Percentiles rank a stretch among this genome's conserved stretches.
Evolutionary conservation across 345 rosid genomes (phyloP).

Genomic region (Turritis glabra): DNA sequence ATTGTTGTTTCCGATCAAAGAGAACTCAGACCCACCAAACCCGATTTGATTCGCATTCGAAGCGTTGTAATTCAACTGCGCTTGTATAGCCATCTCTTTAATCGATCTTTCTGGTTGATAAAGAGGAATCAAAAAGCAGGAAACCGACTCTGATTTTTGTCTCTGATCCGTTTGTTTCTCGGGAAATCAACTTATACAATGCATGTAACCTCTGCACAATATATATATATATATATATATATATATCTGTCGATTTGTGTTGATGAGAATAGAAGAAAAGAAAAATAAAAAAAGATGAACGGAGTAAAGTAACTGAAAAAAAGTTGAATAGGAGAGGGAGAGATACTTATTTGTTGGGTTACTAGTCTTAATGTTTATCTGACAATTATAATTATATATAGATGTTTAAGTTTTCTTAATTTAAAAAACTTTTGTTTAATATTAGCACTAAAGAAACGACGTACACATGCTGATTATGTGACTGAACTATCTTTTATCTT

Average conservation of each 20-base stretch:
- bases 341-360: constrained; percentile 38
- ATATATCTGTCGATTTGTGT: constrained; percentile 26
- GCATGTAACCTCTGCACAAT: constrained; percentile 36
- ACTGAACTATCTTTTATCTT: constrained; percentile 58
- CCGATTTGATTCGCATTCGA: constrained; percentile 35
- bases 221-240: background rate
- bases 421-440: background rate
- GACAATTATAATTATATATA: constrained; percentile 26
- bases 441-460: constrained; percentile 48
- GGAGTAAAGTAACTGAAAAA: constrained; percentile 45
- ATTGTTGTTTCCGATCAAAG: constrained; percentile 47
- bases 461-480: constrained; percentile 93
- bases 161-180: constrained; percentile 27
- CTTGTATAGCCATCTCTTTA: constrained; percentile 65
- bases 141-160: constrained; percentile 19
- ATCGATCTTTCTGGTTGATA: constrained; percentile 8
- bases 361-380: constrained; percentile 20
- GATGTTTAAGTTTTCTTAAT: background rate
- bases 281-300: constrained; percentile 7
- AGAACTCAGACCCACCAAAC: constrained; percentile 43
- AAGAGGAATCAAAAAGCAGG: constrained; percentile 16
- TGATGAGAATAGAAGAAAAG: constrained; percentile 28
- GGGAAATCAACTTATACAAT: constrained; percentile 36
- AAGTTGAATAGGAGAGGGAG: constrained; percentile 34
- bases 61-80: constrained; percentile 53